These are phyloP conservation scores for Lentinula raphanica DNA, from an alignment of 768 basidiomycete genomes.

Conservation along the genomic window DNA sequence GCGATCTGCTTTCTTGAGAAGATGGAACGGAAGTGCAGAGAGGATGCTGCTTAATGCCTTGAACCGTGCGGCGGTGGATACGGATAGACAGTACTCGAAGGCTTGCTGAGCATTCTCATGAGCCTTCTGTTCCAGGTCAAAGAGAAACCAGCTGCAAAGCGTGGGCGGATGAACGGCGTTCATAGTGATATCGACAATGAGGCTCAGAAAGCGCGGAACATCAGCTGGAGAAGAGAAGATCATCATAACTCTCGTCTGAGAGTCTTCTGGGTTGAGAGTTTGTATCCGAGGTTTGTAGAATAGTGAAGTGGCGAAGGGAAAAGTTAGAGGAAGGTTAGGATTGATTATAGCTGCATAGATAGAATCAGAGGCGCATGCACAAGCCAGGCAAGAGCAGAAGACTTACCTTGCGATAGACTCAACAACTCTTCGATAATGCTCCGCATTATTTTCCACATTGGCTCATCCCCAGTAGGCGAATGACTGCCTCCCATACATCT, in stretches of 20 bases:
- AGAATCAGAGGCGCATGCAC: background rate
- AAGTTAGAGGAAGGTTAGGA: background rate
- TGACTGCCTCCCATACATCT: slow-evolving; percentile 39
- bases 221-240: slow-evolving; percentile 33
- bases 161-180: slow-evolving; percentile 37
- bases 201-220: slow-evolving; percentile 41
- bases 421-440: slow-evolving; percentile 36
- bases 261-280: background rate
- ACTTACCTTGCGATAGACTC: slow-evolving; percentile 36
- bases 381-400: background rate
- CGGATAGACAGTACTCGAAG: slow-evolving; percentile 40
- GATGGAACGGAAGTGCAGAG: slow-evolving; percentile 22
- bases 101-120: slow-evolving; percentile 33
- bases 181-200: slow-evolving; percentile 39
- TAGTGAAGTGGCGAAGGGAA: background rate
- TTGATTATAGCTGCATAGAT: background rate
- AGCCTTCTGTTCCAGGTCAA: slow-evolving; percentile 39
- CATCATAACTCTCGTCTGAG: slow-evolving; percentile 21
- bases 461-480: slow-evolving; percentile 22
- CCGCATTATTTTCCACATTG: slow-evolving; percentile 39
- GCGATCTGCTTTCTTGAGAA: slow-evolving; percentile 22
- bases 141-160: slow-evolving; percentile 43
- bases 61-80: slow-evolving; percentile 27
- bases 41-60: slow-evolving; percentile 38
- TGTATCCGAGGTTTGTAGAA: slow-evolving; percentile 6